A percentile compares a stretch with the other conserved stretches of the same genome.
Conservation (phyloP, 352 stramenopile genomes). For the Paralagenidium karlingii region DNA sequence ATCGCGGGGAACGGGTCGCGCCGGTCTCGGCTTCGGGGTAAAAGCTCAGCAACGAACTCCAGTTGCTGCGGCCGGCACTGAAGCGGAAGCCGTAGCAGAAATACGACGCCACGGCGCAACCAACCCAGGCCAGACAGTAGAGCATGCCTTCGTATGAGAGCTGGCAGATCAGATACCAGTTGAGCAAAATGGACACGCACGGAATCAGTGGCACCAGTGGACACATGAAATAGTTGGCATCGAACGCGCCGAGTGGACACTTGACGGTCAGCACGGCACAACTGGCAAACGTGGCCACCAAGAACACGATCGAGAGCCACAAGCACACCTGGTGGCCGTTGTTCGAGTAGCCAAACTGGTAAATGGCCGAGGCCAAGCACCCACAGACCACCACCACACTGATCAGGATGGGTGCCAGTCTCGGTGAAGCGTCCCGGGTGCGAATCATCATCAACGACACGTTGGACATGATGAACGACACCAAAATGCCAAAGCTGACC, state of each 20-base stretch:
- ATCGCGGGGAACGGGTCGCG: conserved; percentile 37
- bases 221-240: conserved; percentile 29
- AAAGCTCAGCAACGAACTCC: too few species aligned
- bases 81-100: conserved; percentile 64
- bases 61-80: conserved; percentile 43
- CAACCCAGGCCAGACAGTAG: conserved; percentile 36
- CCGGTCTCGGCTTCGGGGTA: too few species aligned
- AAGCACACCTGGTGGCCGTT: conserved; percentile 14
- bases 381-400: not conserved
- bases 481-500: conserved; percentile 25
- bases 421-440: not conserved
- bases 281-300: conserved; percentile 17
- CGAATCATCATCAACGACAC: conserved; percentile 14
- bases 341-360: conserved; percentile 59
- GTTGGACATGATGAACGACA: conserved; percentile 37
- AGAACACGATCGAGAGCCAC: conserved; percentile 28
- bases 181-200: conserved; percentile 33
- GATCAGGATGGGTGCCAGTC: not conserved
- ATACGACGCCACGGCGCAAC: conserved; percentile 45
- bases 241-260: conserved; percentile 37
- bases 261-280: conserved; percentile 33
- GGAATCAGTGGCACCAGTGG: conserved; percentile 62
- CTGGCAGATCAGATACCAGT: conserved; percentile 64
- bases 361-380: conserved; percentile 6
- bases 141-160: conserved; percentile 33